These are phyloP conservation scores for Kernera saxatilis DNA, from an alignment of 345 rosid species.

Conservation along the genomic window DNA sequence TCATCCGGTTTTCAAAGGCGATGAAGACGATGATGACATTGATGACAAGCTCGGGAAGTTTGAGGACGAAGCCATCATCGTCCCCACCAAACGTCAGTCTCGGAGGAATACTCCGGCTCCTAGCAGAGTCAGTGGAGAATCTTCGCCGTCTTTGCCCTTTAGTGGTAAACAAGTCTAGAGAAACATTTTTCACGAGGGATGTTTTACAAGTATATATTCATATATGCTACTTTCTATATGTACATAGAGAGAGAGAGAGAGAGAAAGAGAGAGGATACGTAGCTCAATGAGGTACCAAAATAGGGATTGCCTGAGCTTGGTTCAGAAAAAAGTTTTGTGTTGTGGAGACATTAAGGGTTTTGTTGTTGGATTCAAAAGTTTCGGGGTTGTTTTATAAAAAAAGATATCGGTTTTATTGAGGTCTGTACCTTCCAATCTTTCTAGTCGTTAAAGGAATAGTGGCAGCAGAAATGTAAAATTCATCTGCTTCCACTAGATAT, in stretches of 20 bases:
- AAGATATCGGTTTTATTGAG: background rate
- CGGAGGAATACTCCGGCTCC: conserved; percentile 51
- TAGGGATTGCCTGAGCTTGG: background rate
- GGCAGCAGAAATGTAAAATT: too few species aligned
- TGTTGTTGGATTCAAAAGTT: background rate
- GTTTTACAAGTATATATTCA: background rate
- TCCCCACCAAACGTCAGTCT: conserved; percentile 67
- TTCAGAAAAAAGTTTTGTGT: background rate
- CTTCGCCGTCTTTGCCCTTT: conserved; percentile 36
- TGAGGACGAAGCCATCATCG: conserved; percentile 52
- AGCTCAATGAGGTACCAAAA: background rate
- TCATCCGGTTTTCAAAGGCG: conserved; percentile 68
- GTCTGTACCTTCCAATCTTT: background rate
- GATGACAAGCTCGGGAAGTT: conserved; percentile 25
- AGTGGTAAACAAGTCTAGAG: conserved; percentile 27
- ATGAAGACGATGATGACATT: conserved; percentile 39
- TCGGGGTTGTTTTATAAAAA: background rate
- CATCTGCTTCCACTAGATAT: too few species aligned
- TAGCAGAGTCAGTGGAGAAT: conserved; percentile 42
- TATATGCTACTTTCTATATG: conserved; percentile 15
- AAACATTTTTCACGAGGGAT: background rate
- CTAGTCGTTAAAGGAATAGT: background rate
- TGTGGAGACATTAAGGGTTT: background rate
- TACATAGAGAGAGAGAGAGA: background rate
- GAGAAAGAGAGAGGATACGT: background rate